Conservation (phyloP, 768 basidiomycete genomes). For the Chalciporus pseudorubinellus region DNA sequence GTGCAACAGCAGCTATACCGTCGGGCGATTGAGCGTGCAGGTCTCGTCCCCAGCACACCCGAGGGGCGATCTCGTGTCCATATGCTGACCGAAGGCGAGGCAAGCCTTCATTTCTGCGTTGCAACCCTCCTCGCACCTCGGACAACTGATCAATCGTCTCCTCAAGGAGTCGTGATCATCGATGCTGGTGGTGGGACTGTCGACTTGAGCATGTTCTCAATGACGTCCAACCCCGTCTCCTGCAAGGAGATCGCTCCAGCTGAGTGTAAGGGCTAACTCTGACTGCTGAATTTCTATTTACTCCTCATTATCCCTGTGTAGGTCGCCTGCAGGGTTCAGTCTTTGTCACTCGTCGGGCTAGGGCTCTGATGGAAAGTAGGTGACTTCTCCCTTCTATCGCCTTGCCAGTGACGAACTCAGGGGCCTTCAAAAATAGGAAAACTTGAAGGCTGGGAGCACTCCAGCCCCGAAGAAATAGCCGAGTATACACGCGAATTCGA, state of each 20-base stretch:
- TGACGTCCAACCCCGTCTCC: slow-evolving; percentile 16
- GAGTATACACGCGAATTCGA: slow-evolving; percentile 4
- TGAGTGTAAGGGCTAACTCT: slow-evolving; percentile 17
- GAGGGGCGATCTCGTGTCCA: slow-evolving; percentile 17
- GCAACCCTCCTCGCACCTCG: slow-evolving; percentile 30
- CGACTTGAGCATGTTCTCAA: slow-evolving; percentile 37
- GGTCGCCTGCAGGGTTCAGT: slow-evolving; percentile 47
- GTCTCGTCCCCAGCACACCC: slow-evolving; percentile 13
- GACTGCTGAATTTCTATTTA: neutral
- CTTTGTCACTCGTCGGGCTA: slow-evolving; percentile 43
- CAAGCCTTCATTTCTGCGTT: slow-evolving; percentile 36
- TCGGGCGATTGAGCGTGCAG: slow-evolving; percentile 18
- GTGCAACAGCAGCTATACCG: slow-evolving; percentile 23
- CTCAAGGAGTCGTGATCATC: slow-evolving; percentile 38
- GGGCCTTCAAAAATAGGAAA: neutral
- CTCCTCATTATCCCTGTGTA: slow-evolving; percentile 8
- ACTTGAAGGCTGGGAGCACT: slow-evolving; percentile 4
- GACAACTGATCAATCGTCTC: slow-evolving; percentile 15
- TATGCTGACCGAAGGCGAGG: slow-evolving; percentile 21
- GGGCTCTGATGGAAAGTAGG: slow-evolving; percentile 35
- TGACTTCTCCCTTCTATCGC: neutral
- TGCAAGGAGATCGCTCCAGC: slow-evolving; percentile 35
- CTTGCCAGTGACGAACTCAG: neutral
- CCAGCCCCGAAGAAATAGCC: neutral
- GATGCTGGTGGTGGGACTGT: slow-evolving; percentile 41